Evolutionary conservation across 2,329 filamentous ascomycete species (phyloP).

Genomic region (Lasiodiplodia theobromae): DNA sequence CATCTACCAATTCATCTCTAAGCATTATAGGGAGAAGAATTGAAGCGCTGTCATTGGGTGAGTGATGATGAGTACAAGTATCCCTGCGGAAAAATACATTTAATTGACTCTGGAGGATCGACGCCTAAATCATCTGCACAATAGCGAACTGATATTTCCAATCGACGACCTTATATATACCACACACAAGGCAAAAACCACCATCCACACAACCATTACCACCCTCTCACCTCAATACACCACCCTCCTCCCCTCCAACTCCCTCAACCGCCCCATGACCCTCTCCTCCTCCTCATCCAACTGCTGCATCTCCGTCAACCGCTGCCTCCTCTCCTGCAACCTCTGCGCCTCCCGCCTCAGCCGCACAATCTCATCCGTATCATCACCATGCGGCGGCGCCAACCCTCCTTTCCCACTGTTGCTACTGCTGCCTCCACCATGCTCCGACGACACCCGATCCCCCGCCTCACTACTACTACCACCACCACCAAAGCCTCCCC

Average conservation of each 20-base stretch:
- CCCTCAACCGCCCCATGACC: slow-evolving; percentile 4
- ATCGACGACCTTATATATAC: too few relatives aligned
- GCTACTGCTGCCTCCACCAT: neutral
- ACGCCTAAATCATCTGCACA: too few relatives aligned
- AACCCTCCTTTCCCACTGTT: too few relatives aligned
- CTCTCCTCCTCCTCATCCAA: slow-evolving; percentile 17
- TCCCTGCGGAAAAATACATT: too few relatives aligned
- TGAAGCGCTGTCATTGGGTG: too few relatives aligned
- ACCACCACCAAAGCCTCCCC: neutral
- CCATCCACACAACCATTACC: too few relatives aligned
- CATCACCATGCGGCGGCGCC: neutral
- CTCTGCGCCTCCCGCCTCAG: slow-evolving; percentile 3
- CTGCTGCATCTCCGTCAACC: slow-evolving; percentile 13
- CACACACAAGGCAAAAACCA: too few relatives aligned
- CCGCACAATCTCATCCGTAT: slow-evolving; percentile 9
- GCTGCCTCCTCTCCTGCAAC: slow-evolving; percentile 2
- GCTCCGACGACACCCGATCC: neutral
- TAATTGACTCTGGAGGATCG: too few relatives aligned
- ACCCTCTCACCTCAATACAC: neutral
- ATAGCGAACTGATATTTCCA: too few relatives aligned
- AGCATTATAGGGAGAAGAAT: too few relatives aligned
- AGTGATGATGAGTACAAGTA: too few relatives aligned
- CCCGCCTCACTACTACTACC: neutral
- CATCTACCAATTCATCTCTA: too few relatives aligned
- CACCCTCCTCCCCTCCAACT: slow-evolving; percentile 4